Conservation (phyloP, 1,284 basidiomycete species). For the Meira miltonrushii region DNA sequence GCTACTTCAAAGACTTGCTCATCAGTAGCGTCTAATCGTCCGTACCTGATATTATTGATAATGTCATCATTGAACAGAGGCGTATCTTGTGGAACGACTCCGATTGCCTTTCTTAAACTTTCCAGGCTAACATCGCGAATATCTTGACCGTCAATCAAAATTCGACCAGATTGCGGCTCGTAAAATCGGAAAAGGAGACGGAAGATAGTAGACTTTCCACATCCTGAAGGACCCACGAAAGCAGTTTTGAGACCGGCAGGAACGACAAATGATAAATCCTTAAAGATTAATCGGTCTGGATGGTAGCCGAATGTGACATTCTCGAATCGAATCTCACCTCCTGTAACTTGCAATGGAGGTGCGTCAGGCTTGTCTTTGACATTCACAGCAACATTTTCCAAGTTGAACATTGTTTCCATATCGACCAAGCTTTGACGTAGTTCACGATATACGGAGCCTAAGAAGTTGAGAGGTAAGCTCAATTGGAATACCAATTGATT, state of each 20-base stretch:
- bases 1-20: slow-evolving; percentile 81
- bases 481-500: slow-evolving; percentile 99
- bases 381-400: slow-evolving; percentile 76
- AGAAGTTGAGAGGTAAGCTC: slow-evolving; percentile 89
- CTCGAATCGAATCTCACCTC: slow-evolving; percentile 86
- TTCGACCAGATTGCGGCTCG: slow-evolving; percentile 72
- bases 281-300: slow-evolving; percentile 82
- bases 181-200: slow-evolving; percentile 92
- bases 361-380: slow-evolving; percentile 69
- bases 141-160: slow-evolving; percentile 79
- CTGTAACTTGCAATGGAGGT: slow-evolving; percentile 64
- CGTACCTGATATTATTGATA: slow-evolving; percentile 90
- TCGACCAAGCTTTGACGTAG: slow-evolving; percentile 89
- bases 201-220: slow-evolving; percentile 96
- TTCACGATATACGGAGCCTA: slow-evolving; percentile 94
- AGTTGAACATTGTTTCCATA: slow-evolving; percentile 91
- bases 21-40: slow-evolving; percentile 78
- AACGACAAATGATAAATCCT: slow-evolving; percentile 69
- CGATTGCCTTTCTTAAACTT: slow-evolving; percentile 71
- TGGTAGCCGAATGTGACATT: slow-evolving; percentile 90
- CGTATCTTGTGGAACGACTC: slow-evolving; percentile 96
- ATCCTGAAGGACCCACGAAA: slow-evolving; percentile 91
- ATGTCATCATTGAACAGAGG: slow-evolving; percentile 94
- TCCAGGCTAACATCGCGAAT: slow-evolving; percentile 74
- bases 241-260: slow-evolving; percentile 94